Base-by-base conservation (phyloP, 805 yeast species). In the Lipomyces lipofer region DNA sequence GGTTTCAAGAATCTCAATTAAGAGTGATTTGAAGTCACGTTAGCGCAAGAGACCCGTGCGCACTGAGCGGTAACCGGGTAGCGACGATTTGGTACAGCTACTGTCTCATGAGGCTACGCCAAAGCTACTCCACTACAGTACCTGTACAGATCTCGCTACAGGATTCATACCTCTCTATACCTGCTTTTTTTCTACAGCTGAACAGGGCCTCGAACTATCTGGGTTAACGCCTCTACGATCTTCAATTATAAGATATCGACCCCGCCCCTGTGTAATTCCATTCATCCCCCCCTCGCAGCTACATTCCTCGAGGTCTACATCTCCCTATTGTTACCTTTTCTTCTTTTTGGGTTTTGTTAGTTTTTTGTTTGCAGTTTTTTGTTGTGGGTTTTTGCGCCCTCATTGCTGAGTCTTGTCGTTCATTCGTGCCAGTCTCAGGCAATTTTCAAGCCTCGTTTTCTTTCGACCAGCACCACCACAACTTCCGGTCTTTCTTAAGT, bases 321-420 rank as follows among this genome's bases (percentile, higher is more conserved):
- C 24, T 3, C 21, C 5, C 32, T 9, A 9, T 3, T 4, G 9
- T 10, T 9, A 19, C 17, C 19, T 25, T n/a, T 19, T 42, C 45
- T 25, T 25, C 19, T 24, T 13, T 15, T 22, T 22, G 35, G n/a
- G 12, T 30, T 19, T 15, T 6, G 33, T 25, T 42, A 17, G 19
- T 24, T 15, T 28, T 42, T 42, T 24, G 29, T 42, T 42, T 24
- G 45, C 36, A 17, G 45, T 42, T 42, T n/a, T 15, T 24, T 42
- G 32, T 25, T 28, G 19, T 42, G 29, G 10, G 10, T 5, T 24
- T 42, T 17, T 39, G n/a, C 28, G 9, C 29, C 29, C 24, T 42
- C 22, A 17, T 42, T 7, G 32, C 24, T n/a, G 21, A 12, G 33
- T 25, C 24, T 12, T 42, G 29, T 28, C 29, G 17, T 42, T 24